Evolutionary conservation across 1,284 basidiomycete species (phyloP).

Genomic region (Apiotrichum veenhuisii): DNA sequence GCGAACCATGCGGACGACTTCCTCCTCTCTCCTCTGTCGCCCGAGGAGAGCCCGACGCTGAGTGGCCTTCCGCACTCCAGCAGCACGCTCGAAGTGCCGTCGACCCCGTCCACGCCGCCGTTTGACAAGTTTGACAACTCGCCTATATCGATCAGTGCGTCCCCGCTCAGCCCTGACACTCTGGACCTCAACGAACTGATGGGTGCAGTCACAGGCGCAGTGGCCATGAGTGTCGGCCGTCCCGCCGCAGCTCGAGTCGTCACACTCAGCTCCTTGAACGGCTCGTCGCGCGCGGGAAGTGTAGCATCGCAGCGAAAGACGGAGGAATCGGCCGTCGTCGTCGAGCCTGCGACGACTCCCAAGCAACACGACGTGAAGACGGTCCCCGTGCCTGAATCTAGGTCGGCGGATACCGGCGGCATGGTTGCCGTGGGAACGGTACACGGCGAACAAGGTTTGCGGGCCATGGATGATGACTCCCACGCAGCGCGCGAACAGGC

Average conservation of each 20-base stretch:
- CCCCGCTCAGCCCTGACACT: not conserved
- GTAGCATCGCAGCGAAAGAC: not conserved
- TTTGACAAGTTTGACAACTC: not conserved
- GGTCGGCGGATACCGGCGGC: not conserved
- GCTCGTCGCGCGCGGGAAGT: not conserved
- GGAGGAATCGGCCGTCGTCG: too few relatives aligned
- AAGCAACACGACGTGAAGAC: too few relatives aligned
- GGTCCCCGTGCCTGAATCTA: too few relatives aligned
- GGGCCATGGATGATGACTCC: too few relatives aligned
- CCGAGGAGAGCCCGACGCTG: not conserved
- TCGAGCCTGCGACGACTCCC: too few relatives aligned
- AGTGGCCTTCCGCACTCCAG: not conserved
- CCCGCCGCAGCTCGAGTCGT: conserved; percentile 1
- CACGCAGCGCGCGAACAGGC: not conserved
- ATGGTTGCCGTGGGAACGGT: not conserved
- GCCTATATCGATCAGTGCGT: not conserved
- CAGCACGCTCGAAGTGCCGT: not conserved
- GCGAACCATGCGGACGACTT: not conserved
- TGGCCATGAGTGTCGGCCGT: not conserved
- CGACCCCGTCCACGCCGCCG: not conserved
- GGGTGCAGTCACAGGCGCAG: conserved; percentile 1
- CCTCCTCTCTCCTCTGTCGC: not conserved
- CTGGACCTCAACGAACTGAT: conserved; percentile 3
- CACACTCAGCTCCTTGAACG: not conserved
- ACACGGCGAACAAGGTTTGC: not conserved